phyloP scores from a whole-genome alignment of 768 basidiomycete genomes.

The Russula sp. region DNA sequence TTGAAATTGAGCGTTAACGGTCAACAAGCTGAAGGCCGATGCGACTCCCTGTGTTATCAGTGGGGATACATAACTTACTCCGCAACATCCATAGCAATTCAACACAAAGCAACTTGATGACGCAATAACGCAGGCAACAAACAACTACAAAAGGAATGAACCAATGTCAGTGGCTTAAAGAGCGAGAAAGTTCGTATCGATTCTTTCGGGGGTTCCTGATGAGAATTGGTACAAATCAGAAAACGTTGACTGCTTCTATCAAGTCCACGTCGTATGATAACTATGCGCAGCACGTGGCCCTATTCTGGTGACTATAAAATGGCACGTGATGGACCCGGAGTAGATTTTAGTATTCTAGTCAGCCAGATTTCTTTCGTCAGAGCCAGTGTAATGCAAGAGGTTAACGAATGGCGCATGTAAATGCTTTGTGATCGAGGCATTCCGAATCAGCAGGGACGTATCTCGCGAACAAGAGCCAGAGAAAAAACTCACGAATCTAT shows the following conservation, averaged over 20 bases:
- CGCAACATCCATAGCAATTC: slow-evolving; percentile 43
- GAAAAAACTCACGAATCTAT: slow-evolving; percentile 49
- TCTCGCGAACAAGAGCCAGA: not conserved
- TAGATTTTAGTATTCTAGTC: slow-evolving; percentile 2
- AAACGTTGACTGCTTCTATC: slow-evolving; percentile 38
- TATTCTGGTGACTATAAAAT: slow-evolving; percentile 33
- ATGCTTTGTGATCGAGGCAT: slow-evolving; percentile 40
- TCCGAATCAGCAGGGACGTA: slow-evolving; percentile 1
- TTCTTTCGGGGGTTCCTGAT: slow-evolving; percentile 31
- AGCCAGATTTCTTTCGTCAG: slow-evolving; percentile 16
- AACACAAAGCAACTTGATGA: slow-evolving; percentile 55
- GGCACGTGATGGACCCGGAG: slow-evolving; percentile 24
- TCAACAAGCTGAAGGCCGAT: slow-evolving; percentile 1
- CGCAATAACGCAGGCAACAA: slow-evolving; percentile 34
- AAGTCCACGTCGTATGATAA: too few relatives aligned
- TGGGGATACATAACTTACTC: slow-evolving; percentile 46
- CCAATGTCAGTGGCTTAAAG: slow-evolving; percentile 38
- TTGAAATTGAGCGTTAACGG: not conserved
- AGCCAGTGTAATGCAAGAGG: slow-evolving; percentile 50
- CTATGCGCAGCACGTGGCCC: too few relatives aligned
- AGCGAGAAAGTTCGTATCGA: slow-evolving; percentile 35
- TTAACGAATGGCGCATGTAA: slow-evolving; percentile 55
- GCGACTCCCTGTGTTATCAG: slow-evolving; percentile 42
- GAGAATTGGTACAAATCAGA: slow-evolving; percentile 33
- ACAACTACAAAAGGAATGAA: slow-evolving; percentile 32